Conservation (phyloP, 2,329 filamentous ascomycete genomes). For the Paecilomyces variotii region DNA sequence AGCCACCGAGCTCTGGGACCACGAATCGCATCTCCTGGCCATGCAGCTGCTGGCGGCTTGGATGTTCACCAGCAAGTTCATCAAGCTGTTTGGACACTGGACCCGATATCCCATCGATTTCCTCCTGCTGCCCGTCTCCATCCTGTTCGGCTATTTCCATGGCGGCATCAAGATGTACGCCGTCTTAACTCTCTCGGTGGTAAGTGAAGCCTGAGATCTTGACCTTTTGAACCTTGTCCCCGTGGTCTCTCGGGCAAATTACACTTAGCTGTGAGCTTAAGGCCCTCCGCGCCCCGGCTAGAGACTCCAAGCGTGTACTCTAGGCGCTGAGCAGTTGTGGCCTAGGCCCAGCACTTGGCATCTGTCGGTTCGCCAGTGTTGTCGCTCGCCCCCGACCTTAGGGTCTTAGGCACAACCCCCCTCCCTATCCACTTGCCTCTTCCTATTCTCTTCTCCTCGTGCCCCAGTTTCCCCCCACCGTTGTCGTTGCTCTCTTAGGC, state of each 20-base stretch:
- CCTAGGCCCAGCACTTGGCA: slow-evolving; percentile 1
- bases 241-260: background rate
- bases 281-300: background rate
- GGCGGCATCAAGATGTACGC: slow-evolving; percentile 88
- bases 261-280: slow-evolving; percentile 1
- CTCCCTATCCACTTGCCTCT: background rate
- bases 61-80: slow-evolving; percentile 82
- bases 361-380: background rate
- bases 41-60: slow-evolving; percentile 60
- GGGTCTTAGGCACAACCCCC: background rate
- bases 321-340: background rate
- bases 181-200: slow-evolving; percentile 71
- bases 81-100: slow-evolving; percentile 85
- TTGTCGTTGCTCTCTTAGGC: background rate
- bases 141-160: slow-evolving; percentile 88
- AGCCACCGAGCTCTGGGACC: slow-evolving; percentile 56
- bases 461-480: background rate
- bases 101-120: slow-evolving; percentile 75
- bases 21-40: slow-evolving; percentile 44
- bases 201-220: slow-evolving; percentile 41
- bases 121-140: slow-evolving; percentile 71
- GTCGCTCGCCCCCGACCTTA: background rate
- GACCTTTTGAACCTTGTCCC: slow-evolving; percentile 1
- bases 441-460: background rate
- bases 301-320: background rate